Conservation (phyloP, 495 filamentous ascomycete species). For the Penicillium verhagenii region DNA sequence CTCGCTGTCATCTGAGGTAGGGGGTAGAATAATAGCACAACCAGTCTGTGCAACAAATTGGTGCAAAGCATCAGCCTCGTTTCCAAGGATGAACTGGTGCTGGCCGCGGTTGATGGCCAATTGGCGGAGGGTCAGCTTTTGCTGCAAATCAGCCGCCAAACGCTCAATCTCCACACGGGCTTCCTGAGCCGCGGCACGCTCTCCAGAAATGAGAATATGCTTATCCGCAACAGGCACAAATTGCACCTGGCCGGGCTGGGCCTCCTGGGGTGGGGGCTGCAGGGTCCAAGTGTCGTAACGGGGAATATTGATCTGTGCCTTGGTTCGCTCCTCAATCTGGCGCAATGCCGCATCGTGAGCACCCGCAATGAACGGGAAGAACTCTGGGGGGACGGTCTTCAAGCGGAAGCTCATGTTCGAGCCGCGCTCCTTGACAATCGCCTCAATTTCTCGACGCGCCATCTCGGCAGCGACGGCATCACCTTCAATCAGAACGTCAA, state of each 20-base stretch:
- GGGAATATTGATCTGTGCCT: slow-evolving; percentile 75
- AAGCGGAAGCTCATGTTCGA: slow-evolving; percentile 76
- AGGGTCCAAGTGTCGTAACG: slow-evolving; percentile 71
- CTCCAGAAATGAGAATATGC: slow-evolving; percentile 81
- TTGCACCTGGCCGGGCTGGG: slow-evolving; percentile 60
- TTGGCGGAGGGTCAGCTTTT: slow-evolving; percentile 67
- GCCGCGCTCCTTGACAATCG: slow-evolving; percentile 81
- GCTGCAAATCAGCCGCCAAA: slow-evolving; percentile 67
- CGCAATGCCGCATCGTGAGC: slow-evolving; percentile 66
- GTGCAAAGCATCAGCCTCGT: slow-evolving; percentile 71
- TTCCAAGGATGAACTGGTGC: slow-evolving; percentile 89
- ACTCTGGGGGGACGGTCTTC: slow-evolving; percentile 81
- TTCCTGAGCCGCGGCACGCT: slow-evolving; percentile 77
- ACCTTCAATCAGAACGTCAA: slow-evolving; percentile 87
- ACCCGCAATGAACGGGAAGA: slow-evolving; percentile 93
- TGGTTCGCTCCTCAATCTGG: slow-evolving; percentile 67
- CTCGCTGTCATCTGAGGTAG: slow-evolving; percentile 67
- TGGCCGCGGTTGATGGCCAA: slow-evolving; percentile 72
- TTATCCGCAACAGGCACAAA: slow-evolving; percentile 65
- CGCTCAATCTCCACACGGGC: slow-evolving; percentile 77
- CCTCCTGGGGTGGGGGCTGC: slow-evolving; percentile 66
- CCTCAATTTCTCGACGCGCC: slow-evolving; percentile 76
- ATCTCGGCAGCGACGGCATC: slow-evolving; percentile 79
- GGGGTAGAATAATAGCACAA: slow-evolving; percentile 81
- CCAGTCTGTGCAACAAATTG: slow-evolving; percentile 88